Evolutionary conservation across 2,329 filamentous ascomycete genomes (phyloP).

Genomic region (Penicillium sp.): DNA sequence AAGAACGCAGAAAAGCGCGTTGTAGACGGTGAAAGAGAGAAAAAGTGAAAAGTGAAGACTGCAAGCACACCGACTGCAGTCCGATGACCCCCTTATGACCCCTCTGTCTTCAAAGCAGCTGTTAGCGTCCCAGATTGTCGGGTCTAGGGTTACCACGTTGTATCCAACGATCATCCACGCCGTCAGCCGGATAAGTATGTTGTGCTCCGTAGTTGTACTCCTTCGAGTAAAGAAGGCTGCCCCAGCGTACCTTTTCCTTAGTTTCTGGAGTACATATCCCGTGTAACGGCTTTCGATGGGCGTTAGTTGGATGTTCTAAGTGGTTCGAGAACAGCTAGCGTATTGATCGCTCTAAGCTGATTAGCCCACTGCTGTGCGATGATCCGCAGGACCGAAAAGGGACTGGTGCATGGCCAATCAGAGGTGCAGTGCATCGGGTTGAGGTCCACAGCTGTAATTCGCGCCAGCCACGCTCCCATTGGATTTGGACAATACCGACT

Average conservation of each 20-base stretch:
- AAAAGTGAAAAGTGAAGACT: constrained; percentile 2
- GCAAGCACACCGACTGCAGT: constrained; percentile 16
- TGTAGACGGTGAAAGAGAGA: constrained; percentile 11
- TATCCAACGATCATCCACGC: neutral
- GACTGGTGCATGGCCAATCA: constrained; percentile 7
- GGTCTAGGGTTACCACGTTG: constrained; percentile 4
- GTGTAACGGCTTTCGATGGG: constrained; percentile 3
- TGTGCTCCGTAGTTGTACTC: neutral
- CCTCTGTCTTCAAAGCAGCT: constrained; percentile 13
- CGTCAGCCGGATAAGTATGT: neutral
- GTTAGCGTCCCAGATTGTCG: constrained; percentile 13
- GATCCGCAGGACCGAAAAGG: constrained; percentile 8
- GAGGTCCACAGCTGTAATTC: neutral
- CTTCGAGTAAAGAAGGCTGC: neutral
- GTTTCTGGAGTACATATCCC: constrained; percentile 7
- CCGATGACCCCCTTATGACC: constrained; percentile 13
- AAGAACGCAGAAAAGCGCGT: neutral
- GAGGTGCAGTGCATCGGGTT: neutral
- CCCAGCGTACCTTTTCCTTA: neutral
- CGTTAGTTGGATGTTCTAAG: neutral
- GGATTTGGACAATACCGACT: neutral
- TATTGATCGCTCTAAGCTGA: neutral
- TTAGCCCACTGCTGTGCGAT: constrained; percentile 1
- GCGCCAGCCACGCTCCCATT: neutral
- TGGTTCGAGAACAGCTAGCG: constrained; percentile 4